These are phyloP conservation scores for Solanum virginianum DNA, from an alignment of 257 asterid species.

Conservation along the genomic window DNA sequence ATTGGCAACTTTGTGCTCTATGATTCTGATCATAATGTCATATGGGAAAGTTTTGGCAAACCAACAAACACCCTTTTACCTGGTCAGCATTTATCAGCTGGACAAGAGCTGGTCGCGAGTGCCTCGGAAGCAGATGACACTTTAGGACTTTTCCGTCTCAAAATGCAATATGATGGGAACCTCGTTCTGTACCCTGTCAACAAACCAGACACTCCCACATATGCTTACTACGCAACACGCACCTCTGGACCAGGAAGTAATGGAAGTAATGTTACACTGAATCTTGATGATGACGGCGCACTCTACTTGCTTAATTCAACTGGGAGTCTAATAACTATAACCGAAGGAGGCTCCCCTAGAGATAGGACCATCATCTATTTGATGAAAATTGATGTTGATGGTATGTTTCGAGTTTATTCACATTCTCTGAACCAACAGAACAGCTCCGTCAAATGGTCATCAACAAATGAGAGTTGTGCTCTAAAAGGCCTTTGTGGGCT, in stretches of 20 bases:
- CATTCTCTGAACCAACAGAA: conserved; percentile 2
- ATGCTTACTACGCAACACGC: conserved; percentile 17
- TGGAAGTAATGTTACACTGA: conserved; percentile 18
- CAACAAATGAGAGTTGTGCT: conserved; percentile 10
- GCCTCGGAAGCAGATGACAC: conserved; percentile 19
- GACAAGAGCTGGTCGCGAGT: conserved; percentile 16
- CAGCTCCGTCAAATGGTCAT: conserved; percentile 10
- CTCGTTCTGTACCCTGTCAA: conserved; percentile 34
- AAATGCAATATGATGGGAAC: conserved; percentile 39
- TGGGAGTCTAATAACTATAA: not conserved
- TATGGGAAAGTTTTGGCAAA: conserved; percentile 48
- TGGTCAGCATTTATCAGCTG: conserved; percentile 14
- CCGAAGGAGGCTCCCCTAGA: conserved; percentile 7
- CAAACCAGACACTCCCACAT: not conserved
- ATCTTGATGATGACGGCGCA: conserved; percentile 19
- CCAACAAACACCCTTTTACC: conserved; percentile 40
- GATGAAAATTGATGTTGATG: conserved; percentile 30
- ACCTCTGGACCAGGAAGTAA: not conserved
- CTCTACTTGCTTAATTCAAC: conserved; percentile 33
- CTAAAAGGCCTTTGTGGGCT: conserved; percentile 44
- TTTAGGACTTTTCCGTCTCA: conserved; percentile 19
- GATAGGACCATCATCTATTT: conserved; percentile 12
- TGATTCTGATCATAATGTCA: not conserved
- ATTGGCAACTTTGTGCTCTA: conserved; percentile 48
- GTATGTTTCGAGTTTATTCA: conserved; percentile 31